Conservation (phyloP, 1,139 yeast genomes). For the Geotrichum carabidarum region DNA sequence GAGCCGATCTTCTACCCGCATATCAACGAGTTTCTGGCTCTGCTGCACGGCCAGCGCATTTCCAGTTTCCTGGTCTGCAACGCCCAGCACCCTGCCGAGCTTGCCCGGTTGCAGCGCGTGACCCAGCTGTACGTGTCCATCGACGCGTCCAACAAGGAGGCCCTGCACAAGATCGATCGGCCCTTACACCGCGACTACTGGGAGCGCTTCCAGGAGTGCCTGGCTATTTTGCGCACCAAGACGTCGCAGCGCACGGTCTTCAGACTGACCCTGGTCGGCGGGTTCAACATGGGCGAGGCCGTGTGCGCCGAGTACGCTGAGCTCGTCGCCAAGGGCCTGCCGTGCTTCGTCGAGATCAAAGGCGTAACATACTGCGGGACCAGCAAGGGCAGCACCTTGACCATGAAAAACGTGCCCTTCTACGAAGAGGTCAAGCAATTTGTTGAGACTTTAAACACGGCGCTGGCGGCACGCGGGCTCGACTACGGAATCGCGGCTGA, state of each 20-base stretch:
- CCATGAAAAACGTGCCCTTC: slow-evolving; percentile 94
- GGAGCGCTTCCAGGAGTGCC: slow-evolving; percentile 78
- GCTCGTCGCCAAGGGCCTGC: slow-evolving; percentile 72
- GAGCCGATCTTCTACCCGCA: slow-evolving; percentile 93
- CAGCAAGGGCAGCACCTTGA: slow-evolving; percentile 74
- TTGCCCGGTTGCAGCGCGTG: slow-evolving; percentile 63
- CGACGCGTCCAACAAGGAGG: slow-evolving; percentile 82
- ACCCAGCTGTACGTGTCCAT: slow-evolving; percentile 89
- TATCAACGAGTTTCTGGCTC: slow-evolving; percentile 73
- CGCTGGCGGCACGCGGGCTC: slow-evolving; percentile 58
- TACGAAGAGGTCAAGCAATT: slow-evolving; percentile 83
- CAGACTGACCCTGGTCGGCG: slow-evolving; percentile 84
- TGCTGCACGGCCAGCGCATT: slow-evolving; percentile 73
- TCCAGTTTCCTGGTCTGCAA: slow-evolving; percentile 88
- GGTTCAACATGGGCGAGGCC: slow-evolving; percentile 80
- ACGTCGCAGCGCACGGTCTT: slow-evolving; percentile 84
- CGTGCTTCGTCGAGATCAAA: slow-evolving; percentile 85
- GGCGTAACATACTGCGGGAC: slow-evolving; percentile 95
- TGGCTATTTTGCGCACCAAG: slow-evolving; percentile 75
- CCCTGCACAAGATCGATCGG: slow-evolving; percentile 77
- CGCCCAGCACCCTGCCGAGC: slow-evolving; percentile 90
- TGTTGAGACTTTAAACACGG: slow-evolving; percentile 57
- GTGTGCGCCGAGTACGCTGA: slow-evolving; percentile 70
- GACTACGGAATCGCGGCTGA: slow-evolving; percentile 85
- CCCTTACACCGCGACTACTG: slow-evolving; percentile 88